phyloP scores from a whole-genome alignment of 139 green algal species.

The Chlorella sp. region DNA sequence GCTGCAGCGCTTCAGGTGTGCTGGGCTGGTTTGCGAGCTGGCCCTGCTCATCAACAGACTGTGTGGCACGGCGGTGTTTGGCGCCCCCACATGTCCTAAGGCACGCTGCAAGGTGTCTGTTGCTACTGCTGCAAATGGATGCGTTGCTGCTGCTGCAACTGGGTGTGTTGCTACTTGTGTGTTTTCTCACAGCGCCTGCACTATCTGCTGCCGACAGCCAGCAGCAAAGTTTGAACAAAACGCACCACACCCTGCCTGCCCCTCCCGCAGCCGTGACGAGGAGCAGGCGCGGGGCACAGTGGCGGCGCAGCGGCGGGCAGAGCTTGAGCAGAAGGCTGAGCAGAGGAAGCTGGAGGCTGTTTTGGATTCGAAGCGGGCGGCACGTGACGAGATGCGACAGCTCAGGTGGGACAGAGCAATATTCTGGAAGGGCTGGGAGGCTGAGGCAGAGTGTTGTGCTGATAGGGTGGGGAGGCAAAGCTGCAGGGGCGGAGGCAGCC shows the following conservation, averaged over 20 bases:
- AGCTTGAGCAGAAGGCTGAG: constrained; percentile 61
- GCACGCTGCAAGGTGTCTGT: neutral
- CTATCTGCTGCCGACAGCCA: too few species aligned
- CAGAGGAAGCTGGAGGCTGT: constrained; percentile 48
- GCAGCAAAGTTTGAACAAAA: neutral
- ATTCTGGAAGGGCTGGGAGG: neutral
- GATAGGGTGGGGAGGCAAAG: too few species aligned
- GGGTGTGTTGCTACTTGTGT: too few species aligned
- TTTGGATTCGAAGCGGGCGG: constrained; percentile 29
- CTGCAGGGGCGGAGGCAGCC: neutral
- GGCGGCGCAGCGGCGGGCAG: constrained; percentile 47
- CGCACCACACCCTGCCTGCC: neutral
- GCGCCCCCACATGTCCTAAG: neutral
- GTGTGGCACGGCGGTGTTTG: too few species aligned
- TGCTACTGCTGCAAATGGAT: neutral
- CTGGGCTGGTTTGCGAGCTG: too few species aligned
- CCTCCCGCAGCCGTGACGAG: constrained; percentile 44
- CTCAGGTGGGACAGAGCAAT: constrained; percentile 30
- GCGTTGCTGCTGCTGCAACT: too few species aligned
- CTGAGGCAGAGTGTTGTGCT: neutral
- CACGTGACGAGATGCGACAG: constrained; percentile 43
- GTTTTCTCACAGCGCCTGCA: too few species aligned
- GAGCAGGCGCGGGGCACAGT: constrained; percentile 18
- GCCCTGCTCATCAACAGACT: neutral
- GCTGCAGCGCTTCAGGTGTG: constrained; percentile 65